phyloP scores from a whole-genome alignment of 768 basidiomycete genomes.

The Rhodotorula paludigena region DNA sequence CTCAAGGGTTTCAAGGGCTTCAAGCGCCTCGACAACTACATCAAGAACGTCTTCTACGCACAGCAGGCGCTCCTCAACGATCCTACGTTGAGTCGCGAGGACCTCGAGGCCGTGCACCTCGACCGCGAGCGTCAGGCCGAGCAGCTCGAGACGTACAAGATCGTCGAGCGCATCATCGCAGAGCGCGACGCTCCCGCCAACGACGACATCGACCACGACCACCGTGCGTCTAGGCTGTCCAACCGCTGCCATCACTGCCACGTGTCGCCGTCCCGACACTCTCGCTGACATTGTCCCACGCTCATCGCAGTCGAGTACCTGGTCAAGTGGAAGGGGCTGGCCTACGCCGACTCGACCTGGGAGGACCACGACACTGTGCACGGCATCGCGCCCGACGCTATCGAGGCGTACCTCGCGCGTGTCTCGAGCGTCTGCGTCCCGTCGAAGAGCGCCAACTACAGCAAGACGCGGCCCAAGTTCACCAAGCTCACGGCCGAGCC shows the following conservation, averaged over 20 bases:
- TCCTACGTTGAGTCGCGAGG: conserved; percentile 72
- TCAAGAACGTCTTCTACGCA: conserved; percentile 70
- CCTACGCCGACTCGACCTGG: conserved; percentile 95
- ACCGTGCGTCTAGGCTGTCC: conserved; percentile 40
- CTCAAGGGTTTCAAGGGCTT: conserved; percentile 90
- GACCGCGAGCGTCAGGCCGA: conserved; percentile 88
- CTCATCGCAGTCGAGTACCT: conserved; percentile 76
- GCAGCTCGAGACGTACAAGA: conserved; percentile 82
- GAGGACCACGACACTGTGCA: conserved; percentile 70
- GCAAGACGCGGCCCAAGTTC: conserved; percentile 68
- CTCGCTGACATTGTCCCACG: no score
- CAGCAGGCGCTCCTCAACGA: conserved; percentile 65
- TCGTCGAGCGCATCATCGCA: conserved; percentile 81
- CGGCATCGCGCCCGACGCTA: conserved; percentile 67
- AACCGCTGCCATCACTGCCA: no score
- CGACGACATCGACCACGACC: conserved; percentile 40
- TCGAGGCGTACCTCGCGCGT: conserved; percentile 71
- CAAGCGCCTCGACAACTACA: conserved; percentile 98
- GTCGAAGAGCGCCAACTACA: conserved; percentile 69
- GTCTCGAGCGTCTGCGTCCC: conserved; percentile 77
- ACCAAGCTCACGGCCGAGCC: conserved; percentile 81
- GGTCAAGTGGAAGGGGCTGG: conserved; percentile 92
- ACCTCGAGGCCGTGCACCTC: conserved; percentile 78
- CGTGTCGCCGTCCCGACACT: no score
- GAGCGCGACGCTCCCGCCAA: conserved; percentile 56